Conservation (phyloP, 352 stramenopile genomes). For the Pythium brachiatum region DNA sequence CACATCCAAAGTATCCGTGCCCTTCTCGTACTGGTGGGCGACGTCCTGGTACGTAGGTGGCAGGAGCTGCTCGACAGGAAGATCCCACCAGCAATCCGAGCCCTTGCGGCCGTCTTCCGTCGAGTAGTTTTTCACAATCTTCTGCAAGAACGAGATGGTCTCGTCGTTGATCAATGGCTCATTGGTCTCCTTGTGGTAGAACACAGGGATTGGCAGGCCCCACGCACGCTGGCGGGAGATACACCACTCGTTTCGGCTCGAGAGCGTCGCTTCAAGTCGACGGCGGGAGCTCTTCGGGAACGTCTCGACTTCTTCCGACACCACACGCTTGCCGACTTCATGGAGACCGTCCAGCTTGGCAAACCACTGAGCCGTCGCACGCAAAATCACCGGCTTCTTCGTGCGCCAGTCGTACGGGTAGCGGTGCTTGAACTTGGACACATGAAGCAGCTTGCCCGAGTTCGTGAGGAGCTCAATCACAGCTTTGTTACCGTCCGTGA, state of each 20-base stretch:
- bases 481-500: constrained; percentile 89
- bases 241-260: constrained; percentile 95
- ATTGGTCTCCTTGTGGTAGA: constrained; percentile 91
- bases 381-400: constrained; percentile 98
- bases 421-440: constrained; percentile 89
- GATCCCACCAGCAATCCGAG: constrained; percentile 96
- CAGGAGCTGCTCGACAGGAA: constrained; percentile 74
- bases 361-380: constrained; percentile 99
- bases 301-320: constrained; percentile 87
- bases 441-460: constrained; percentile 81
- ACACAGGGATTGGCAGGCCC: constrained; percentile 98
- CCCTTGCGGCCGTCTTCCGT: constrained; percentile 75
- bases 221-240: constrained; percentile 98
- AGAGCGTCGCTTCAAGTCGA: constrained; percentile 84
- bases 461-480: constrained; percentile 89
- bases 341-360: constrained; percentile 94
- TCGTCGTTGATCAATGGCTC: constrained; percentile 92
- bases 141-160: constrained; percentile 87
- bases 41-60: constrained; percentile 53
- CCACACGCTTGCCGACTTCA: constrained; percentile 55
- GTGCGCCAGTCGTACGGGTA: constrained; percentile 99
- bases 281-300: constrained; percentile 85
- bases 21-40: constrained; percentile 91
- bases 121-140: constrained; percentile 45
- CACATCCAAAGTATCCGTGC: constrained; percentile 98